phyloP scores from a whole-genome alignment of 1,284 basidiomycete species.

The Trichosporon sp. region DNA sequence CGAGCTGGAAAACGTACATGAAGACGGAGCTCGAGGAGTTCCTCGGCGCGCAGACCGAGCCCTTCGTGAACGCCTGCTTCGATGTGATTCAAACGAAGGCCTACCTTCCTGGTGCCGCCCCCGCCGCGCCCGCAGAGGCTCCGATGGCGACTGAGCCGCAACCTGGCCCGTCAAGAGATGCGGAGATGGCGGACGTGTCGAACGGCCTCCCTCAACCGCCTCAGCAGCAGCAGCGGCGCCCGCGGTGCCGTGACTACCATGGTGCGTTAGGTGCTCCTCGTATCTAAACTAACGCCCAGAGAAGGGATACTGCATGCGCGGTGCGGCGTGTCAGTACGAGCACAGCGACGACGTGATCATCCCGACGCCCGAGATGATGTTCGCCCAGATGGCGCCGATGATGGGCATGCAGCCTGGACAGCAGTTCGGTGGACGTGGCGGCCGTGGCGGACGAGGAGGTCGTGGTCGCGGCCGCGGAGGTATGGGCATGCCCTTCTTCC shows the following conservation, averaged over 20 bases:
- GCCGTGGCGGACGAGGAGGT: slow-evolving; percentile 60
- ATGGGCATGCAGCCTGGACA: slow-evolving; percentile 32
- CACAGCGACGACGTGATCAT: slow-evolving; percentile 68
- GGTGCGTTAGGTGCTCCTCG: slow-evolving; percentile 63
- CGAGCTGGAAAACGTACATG: slow-evolving; percentile 76
- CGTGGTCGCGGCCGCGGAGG: slow-evolving; percentile 48
- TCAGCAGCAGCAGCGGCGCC: slow-evolving; percentile 38
- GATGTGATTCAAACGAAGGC: slow-evolving; percentile 76
- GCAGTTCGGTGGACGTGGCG: slow-evolving; percentile 35
- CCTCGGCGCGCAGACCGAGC: slow-evolving; percentile 76
- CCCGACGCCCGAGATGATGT: slow-evolving; percentile 60
- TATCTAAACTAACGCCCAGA: slow-evolving; percentile 59
- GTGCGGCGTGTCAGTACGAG: slow-evolving; percentile 86
- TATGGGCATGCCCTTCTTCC: slow-evolving; percentile 35
- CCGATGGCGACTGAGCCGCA: slow-evolving; percentile 8
- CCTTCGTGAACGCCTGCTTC: slow-evolving; percentile 84
- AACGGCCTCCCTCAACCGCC: slow-evolving; percentile 34
- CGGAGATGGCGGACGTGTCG: slow-evolving; percentile 15
- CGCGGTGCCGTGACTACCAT: slow-evolving; percentile 78
- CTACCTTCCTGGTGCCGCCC: slow-evolving; percentile 62
- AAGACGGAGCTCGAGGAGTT: slow-evolving; percentile 82
- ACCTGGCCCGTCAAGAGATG: slow-evolving; percentile 4
- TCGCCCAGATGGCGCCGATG: slow-evolving; percentile 46
- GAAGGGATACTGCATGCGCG: slow-evolving; percentile 85
- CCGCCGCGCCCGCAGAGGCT: slow-evolving; percentile 39